These are phyloP conservation scores for Angophora floribunda DNA, from an alignment of 345 rosid species.

Conservation along the genomic window DNA sequence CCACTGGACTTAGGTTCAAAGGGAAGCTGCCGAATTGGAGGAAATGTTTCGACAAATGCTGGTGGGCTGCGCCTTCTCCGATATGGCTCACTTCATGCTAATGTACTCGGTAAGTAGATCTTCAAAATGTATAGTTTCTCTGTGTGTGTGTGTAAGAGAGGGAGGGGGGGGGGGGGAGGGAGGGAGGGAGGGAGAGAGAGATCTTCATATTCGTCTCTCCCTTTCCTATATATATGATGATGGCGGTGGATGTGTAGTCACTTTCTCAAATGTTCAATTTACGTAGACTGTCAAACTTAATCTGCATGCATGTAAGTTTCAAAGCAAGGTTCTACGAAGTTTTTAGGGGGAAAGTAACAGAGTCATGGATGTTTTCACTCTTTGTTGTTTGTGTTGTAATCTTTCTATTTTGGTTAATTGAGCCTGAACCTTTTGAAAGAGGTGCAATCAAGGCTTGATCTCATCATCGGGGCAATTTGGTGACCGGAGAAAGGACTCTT, in stretches of 20 bases:
- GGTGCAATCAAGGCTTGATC: neutral
- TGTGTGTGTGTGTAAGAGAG: no score
- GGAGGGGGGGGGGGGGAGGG: no score
- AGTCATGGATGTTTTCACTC: neutral
- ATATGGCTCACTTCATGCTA: slow-evolving; percentile 95
- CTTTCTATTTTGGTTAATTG: neutral
- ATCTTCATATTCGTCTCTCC: neutral
- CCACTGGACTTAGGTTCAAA: slow-evolving; percentile 99
- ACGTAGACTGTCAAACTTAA: neutral
- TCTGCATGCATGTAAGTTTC: neutral
- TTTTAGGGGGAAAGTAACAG: neutral
- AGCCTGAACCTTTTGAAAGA: neutral
- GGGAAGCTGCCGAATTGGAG: slow-evolving; percentile 99
- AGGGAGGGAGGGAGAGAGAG: neutral
- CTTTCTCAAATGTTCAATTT: neutral
- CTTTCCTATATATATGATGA: neutral
- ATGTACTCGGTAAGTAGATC: slow-evolving; percentile 56
- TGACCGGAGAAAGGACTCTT: neutral
- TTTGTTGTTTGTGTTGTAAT: neutral
- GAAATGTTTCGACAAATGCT: slow-evolving; percentile 97
- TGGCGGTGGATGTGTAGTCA: neutral
- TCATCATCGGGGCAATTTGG: neutral
- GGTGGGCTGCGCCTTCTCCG: slow-evolving; percentile 97
- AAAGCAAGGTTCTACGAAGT: neutral
- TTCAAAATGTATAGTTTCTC: neutral